Conservation (phyloP, 2,329 filamentous ascomycete genomes). For the Trichoderma endophyticum region DNA sequence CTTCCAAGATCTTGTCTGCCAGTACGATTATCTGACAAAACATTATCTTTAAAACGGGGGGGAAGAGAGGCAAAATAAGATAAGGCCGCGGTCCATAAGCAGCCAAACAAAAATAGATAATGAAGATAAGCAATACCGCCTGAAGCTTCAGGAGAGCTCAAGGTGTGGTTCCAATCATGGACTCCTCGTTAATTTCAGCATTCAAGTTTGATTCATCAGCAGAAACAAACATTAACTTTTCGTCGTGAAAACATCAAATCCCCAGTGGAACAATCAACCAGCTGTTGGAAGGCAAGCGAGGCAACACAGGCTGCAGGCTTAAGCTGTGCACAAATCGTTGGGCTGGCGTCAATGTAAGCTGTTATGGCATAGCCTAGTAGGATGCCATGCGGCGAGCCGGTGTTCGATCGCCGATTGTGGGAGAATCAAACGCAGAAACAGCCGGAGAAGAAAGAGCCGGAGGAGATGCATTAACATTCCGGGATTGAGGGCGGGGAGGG, state of each 20-base stretch:
- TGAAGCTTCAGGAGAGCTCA: constrained; percentile 3
- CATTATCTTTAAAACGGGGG: not conserved
- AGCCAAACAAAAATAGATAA: not conserved
- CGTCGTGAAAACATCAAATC: not conserved
- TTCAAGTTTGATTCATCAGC: not conserved
- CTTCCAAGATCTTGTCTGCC: not conserved
- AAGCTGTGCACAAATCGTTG: not conserved
- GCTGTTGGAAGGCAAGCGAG: not conserved
- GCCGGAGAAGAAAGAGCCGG: constrained; percentile 42
- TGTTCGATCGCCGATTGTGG: constrained; percentile 42
- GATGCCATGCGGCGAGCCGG: constrained; percentile 62
- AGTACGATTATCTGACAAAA: not conserved
- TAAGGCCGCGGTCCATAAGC: not conserved
- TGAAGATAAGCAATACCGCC: constrained; percentile 9
- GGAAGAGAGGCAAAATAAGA: not conserved
- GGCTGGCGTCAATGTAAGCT: not conserved
- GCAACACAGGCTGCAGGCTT: not conserved
- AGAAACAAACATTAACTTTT: constrained; percentile 10
- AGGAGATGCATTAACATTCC: constrained; percentile 34
- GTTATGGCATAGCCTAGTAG: constrained; percentile 44
- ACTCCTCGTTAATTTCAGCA: not conserved
- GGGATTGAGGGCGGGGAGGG: constrained; percentile 42
- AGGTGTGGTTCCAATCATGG: not conserved
- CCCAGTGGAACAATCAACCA: not conserved
- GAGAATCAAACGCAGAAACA: constrained; percentile 43